Base-by-base conservation (phyloP, 139 green algal species). In the Chlamydomonas sp. region DNA sequence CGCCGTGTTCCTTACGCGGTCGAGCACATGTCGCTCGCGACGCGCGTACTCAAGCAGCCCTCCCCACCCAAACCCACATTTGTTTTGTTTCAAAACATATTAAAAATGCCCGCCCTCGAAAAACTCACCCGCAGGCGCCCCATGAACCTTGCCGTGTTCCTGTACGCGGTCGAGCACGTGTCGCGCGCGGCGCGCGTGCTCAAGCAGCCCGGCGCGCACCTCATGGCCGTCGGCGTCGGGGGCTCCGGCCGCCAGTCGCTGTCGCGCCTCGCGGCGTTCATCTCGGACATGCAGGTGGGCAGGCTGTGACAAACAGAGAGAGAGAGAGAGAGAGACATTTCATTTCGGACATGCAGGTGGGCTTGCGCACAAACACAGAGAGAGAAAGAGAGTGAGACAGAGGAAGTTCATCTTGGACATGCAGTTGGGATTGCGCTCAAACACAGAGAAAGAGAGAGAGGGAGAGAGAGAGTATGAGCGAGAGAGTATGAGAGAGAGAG, bases 1-100 rank as follows among this genome's bases (percentile, higher is more conserved):
- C 35, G 88, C 84, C 8, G 78, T 93, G 22, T 93, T 93, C 73
- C 70, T 90, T 90, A 88, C 71, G 88, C 87, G 5, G 74, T 89
- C 49, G 84, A 92, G 80, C 88, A 94, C 58, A 69, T 94, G 5
- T 81, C 67, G 2, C 78, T 87, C 61, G 84, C 91, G 16, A 29
- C 62, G 1, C 61, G 76, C 24, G 71, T 81, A n/a, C 66, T 81
- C 13, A 77, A 77, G 66, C 76, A 81, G 50, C 76, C 76, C 2
- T n/a, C n/a, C n/a, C n/a, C n/a, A n/a, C n/a, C n/a, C n/a, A n/a
- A n/a, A n/a, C n/a, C n/a, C n/a, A n/a, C n/a, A n/a, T n/a, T n/a
- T n/a, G 75, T 22, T 64, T 13, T 54, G 43, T 54, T 13, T 13
- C 13, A 54, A 54, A 54, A 54, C 43, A 54, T 26, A 16, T 54